These are phyloP conservation scores for Nidularia pulvinata DNA, from an alignment of 768 basidiomycete species.

Conservation along the genomic window DNA sequence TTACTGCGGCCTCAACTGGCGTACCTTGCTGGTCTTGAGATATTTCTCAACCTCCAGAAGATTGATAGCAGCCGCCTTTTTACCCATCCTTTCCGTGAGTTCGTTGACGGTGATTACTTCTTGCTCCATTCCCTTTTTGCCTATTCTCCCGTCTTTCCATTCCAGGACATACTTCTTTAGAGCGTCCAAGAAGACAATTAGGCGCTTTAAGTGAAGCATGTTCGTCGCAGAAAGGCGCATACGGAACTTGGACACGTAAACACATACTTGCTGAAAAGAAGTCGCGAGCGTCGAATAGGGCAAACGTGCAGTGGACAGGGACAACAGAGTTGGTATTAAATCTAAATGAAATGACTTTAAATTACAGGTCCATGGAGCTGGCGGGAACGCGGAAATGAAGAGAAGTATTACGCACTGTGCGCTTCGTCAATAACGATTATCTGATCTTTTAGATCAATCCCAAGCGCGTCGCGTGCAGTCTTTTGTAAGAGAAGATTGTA, in stretches of 20 bases:
- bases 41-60: slow-evolving; percentile 82
- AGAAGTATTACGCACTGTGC: slow-evolving; percentile 65
- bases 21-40: slow-evolving; percentile 81
- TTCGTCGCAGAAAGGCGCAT: slow-evolving; percentile 75
- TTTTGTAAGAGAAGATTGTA: slow-evolving; percentile 91
- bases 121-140: slow-evolving; percentile 24
- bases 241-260: slow-evolving; percentile 78
- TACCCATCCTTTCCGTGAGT: slow-evolving; percentile 65
- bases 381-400: no score
- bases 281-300: slow-evolving; percentile 52
- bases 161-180: slow-evolving; percentile 57
- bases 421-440: slow-evolving; percentile 95
- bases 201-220: slow-evolving; percentile 76
- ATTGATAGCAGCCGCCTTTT: slow-evolving; percentile 75
- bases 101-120: slow-evolving; percentile 73
- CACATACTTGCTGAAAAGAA: slow-evolving; percentile 73
- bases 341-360: slow-evolving; percentile 42
- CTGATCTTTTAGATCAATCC: slow-evolving; percentile 83
- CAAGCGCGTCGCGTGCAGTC: slow-evolving; percentile 81
- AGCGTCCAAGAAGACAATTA: slow-evolving; percentile 72
- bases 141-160: slow-evolving; percentile 40
- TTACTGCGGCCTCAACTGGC: slow-evolving; percentile 1
- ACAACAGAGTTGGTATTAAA: slow-evolving; percentile 86
- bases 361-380: background rate
- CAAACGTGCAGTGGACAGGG: slow-evolving; percentile 76